Conservation (phyloP, 441 rosid species). For the Erodium trifolium region DNA sequence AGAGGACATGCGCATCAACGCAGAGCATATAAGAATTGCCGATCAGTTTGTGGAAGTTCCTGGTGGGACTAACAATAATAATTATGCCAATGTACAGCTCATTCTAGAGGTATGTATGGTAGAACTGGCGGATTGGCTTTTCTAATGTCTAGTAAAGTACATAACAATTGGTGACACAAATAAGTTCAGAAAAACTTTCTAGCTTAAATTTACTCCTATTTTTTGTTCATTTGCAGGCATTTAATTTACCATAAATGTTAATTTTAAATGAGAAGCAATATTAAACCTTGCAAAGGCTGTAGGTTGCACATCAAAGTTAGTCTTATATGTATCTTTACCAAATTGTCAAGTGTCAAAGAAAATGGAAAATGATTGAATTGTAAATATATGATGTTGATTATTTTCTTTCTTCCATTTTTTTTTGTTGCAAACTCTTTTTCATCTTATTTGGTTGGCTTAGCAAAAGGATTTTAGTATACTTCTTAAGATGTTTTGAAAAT, state of each 20-base stretch:
- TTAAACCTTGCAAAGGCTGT: conserved; percentile 2
- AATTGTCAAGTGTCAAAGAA: conserved; percentile 13
- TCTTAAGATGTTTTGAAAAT: conserved; percentile 9
- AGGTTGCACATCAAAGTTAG: background rate
- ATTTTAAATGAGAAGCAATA: background rate
- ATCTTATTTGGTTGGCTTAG: conserved; percentile 9
- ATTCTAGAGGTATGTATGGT: conserved; percentile 72
- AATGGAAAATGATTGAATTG: conserved; percentile 8
- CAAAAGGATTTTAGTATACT: background rate
- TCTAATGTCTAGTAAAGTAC: background rate
- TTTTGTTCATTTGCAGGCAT: background rate
- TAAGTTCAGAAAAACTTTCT: background rate
- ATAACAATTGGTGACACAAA: too few relatives aligned
- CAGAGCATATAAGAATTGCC: conserved; percentile 96
- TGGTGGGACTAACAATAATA: conserved; percentile 97
- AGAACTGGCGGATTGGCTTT: background rate
- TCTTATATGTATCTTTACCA: background rate
- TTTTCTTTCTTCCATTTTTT: background rate
- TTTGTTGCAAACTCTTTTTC: background rate
- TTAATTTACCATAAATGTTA: background rate
- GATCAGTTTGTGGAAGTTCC: conserved; percentile 99
- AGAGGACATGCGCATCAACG: conserved; percentile 99
- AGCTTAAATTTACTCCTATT: background rate
- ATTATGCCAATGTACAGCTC: conserved; percentile 98
- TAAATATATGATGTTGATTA: background rate